Evolutionary conservation across 2,329 filamentous ascomycete genomes (phyloP).

Genomic region (Hypoxylon sp.): DNA sequence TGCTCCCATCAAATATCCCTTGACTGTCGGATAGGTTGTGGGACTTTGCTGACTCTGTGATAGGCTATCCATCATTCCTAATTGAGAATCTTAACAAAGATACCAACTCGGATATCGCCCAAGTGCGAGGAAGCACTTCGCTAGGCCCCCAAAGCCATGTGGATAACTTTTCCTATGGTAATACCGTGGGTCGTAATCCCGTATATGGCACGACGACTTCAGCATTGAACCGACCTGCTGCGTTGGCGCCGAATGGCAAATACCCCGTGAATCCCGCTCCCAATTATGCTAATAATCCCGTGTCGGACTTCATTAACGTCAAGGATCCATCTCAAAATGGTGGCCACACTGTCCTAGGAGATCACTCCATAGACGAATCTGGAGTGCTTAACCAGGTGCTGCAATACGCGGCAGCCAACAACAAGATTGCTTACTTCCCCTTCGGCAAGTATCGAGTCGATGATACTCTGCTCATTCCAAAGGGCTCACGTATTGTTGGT

Average conservation of each 20-base stretch:
- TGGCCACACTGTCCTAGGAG: constrained; percentile 56
- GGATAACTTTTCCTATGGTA: constrained; percentile 60
- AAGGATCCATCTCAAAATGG: constrained; percentile 60
- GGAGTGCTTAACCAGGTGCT: constrained; percentile 59
- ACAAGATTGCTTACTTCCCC: constrained; percentile 68
- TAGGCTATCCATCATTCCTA: constrained; percentile 58
- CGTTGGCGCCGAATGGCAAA: constrained; percentile 57
- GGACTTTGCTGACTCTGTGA: constrained; percentile 17
- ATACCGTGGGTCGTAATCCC: constrained; percentile 60
- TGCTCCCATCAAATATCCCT: neutral
- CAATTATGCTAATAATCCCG: constrained; percentile 57
- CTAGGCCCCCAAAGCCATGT: constrained; percentile 55
- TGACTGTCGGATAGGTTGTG: neutral
- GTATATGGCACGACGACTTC: constrained; percentile 57
- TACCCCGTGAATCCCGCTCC: constrained; percentile 59
- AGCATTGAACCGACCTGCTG: constrained; percentile 54
- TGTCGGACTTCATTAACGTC: constrained; percentile 59
- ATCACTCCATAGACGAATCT: constrained; percentile 59
- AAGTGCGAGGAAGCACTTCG: constrained; percentile 53
- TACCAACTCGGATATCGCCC: constrained; percentile 56
- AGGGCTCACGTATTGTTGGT: constrained; percentile 66
- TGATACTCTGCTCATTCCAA: constrained; percentile 66
- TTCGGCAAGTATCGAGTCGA: constrained; percentile 69
- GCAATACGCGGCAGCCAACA: constrained; percentile 55
- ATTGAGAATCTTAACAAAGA: constrained; percentile 63